Base-by-base conservation (phyloP, 495 filamentous ascomycete species). In the Penicillium paradoxum region DNA sequence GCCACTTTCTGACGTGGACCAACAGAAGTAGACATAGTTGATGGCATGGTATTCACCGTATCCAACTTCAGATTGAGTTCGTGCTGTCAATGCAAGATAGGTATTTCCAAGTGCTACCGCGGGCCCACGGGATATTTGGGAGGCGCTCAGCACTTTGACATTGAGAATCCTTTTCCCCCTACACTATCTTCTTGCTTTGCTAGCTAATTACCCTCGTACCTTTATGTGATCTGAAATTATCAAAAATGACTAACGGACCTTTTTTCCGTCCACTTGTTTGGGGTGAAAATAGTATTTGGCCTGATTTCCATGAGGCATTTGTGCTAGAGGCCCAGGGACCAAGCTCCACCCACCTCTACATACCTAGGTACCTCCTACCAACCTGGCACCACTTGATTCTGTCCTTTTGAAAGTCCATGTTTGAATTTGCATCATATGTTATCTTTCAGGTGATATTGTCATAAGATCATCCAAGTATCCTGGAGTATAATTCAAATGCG, bases 301-400 rank as follows among this genome's bases (percentile, higher is more conserved):
- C 7, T 27, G 3, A 27, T 3, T 27, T 27, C 24, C 24, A 27
- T 15, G 48, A 25, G 48, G 48, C 38, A 42, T 51, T 51, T 51
- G 38, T 51, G 48, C 48, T 42, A 51, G 37, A 51, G 38, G 38
- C 29, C 29, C 3, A 27, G 45, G 27, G 19, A 51, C 27, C 18
- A 24, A 21, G 48, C 38, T 42, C 48, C 18, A 17, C 38, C 17
- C 29, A 32, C 10, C 29, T 8, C 29, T 32, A 32, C 10, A 2
- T 32, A 32, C 29, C n/a, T 11, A 32, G 4, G 17, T 29, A 9
- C 13, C 25, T 6, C 15, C 38, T 21, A n/a, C n/a, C n/a, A n/a
- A 42, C 19, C 24, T 36, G 21, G 45, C 45, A 13, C 38, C 37
- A 22, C 38, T 38, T 27, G n/a, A 25, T 19, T 29, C 11, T 25